Conservation (phyloP, 352 stramenopile species). For the Elongisporangium prolatum region DNA sequence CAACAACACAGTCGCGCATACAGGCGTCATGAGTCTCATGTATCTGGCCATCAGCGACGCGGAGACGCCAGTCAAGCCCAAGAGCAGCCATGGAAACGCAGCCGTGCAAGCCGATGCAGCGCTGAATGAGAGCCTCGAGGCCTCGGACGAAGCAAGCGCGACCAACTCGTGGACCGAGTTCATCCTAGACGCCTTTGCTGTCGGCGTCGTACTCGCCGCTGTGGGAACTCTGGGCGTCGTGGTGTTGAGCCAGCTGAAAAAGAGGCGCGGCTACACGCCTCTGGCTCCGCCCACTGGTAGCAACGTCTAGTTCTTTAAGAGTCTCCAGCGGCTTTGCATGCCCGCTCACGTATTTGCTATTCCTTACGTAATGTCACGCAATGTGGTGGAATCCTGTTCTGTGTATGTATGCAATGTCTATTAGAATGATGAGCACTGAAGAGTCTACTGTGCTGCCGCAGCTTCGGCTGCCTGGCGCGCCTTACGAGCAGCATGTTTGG, state of each 20-base stretch:
- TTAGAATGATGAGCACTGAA: not conserved
- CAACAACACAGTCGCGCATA: conserved; percentile 77
- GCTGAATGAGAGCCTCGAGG: not conserved
- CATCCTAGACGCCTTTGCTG: not conserved
- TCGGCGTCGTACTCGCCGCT: not conserved
- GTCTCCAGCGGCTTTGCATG: not conserved
- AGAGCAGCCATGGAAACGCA: not conserved
- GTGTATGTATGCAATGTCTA: conserved; percentile 2
- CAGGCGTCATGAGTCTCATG: conserved; percentile 75
- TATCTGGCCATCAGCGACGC: conserved; percentile 73
- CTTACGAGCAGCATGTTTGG: conserved; percentile 69
- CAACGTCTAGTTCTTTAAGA: not conserved
- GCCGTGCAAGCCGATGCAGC: not conserved
- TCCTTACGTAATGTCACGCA: not conserved
- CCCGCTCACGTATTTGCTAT: not conserved
- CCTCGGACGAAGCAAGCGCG: not conserved
- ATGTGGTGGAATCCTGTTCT: not conserved
- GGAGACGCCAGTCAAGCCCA: not conserved
- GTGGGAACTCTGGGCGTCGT: conserved; percentile 8
- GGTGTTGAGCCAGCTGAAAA: conserved; percentile 36
- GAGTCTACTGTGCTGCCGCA: conserved; percentile 19
- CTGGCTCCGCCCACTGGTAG: conserved; percentile 9
- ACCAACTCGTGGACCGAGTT: not conserved
- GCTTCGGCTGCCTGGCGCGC: conserved; percentile 47
- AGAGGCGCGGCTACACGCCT: conserved; percentile 45